Percentiles rank a stretch among this genome's conserved stretches.
Conservation (phyloP, 352 stramenopile species). For the Pythium diclinum region DNA sequence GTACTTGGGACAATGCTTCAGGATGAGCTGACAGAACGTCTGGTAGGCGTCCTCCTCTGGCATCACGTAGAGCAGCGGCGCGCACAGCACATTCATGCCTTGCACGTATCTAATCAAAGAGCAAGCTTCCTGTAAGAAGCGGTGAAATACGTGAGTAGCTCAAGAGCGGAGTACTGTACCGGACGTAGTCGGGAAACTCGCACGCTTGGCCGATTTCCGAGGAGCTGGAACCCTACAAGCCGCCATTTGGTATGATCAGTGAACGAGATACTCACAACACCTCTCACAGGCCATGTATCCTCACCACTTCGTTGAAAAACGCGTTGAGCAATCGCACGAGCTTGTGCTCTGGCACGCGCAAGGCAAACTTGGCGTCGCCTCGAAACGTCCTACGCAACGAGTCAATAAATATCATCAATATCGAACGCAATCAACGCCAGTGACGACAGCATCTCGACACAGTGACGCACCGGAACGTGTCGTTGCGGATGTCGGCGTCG, state of each 20-base stretch:
- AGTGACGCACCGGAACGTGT: slow-evolving; percentile 68
- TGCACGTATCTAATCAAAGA: slow-evolving; percentile 82
- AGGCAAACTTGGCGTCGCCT: slow-evolving; percentile 82
- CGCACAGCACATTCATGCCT: slow-evolving; percentile 91
- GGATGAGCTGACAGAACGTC: slow-evolving; percentile 87
- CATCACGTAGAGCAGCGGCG: slow-evolving; percentile 90
- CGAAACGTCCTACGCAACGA: slow-evolving; percentile 63
- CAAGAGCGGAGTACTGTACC: slow-evolving; percentile 9
- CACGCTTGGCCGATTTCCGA: slow-evolving; percentile 12
- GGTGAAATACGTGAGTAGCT: background rate
- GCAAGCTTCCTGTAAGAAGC: background rate
- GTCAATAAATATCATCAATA: background rate
- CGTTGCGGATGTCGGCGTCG: slow-evolving; percentile 88
- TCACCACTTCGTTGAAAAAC: slow-evolving; percentile 84
- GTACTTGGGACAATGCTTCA: slow-evolving; percentile 87
- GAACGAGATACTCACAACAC: background rate
- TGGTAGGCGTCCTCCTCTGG: slow-evolving; percentile 89
- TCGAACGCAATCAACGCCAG: background rate
- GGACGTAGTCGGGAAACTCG: slow-evolving; percentile 27
- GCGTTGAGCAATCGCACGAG: slow-evolving; percentile 90
- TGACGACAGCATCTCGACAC: background rate
- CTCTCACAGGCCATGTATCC: background rate
- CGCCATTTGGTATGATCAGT: background rate
- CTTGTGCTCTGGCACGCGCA: slow-evolving; percentile 88
- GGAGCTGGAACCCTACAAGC: slow-evolving; percentile 10